Conservation (phyloP, 306 rosid genomes). For the Quercus engelmannii region DNA sequence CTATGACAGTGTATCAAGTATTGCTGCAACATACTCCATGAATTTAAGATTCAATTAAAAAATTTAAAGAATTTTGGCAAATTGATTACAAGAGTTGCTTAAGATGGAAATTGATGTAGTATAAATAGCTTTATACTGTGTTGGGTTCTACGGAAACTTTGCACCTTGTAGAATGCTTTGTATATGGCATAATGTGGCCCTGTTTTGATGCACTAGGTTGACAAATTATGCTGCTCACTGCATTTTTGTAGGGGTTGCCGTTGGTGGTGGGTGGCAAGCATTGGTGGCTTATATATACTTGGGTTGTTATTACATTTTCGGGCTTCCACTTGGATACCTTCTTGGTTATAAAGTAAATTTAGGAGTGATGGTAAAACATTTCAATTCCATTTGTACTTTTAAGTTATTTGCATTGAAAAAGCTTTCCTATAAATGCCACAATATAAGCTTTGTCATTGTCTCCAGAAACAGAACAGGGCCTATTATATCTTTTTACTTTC, state of each 20-base stretch:
- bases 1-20: background rate
- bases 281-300: slow-evolving; percentile 76
- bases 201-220: background rate
- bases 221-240: background rate
- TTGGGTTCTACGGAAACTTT: background rate
- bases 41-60: too few relatives aligned
- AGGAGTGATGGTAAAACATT: slow-evolving; percentile 62
- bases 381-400: background rate
- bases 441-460: background rate
- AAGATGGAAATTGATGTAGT: too few relatives aligned
- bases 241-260: slow-evolving; percentile 68
- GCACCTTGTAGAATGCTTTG: background rate
- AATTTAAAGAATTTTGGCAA: background rate
- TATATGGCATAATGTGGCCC: too few relatives aligned
- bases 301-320: slow-evolving; percentile 75
- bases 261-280: slow-evolving; percentile 96
- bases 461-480: background rate
- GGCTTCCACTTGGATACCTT: slow-evolving; percentile 65
- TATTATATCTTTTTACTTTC: background rate
- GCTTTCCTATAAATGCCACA: too few relatives aligned
- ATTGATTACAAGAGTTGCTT: background rate
- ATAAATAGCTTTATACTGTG: too few relatives aligned
- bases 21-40: background rate
- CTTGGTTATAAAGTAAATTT: slow-evolving; percentile 56
- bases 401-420: background rate